Evolutionary conservation across 2,329 filamentous ascomycete species (phyloP).

Genomic region (Trichoderma koningiopsis): DNA sequence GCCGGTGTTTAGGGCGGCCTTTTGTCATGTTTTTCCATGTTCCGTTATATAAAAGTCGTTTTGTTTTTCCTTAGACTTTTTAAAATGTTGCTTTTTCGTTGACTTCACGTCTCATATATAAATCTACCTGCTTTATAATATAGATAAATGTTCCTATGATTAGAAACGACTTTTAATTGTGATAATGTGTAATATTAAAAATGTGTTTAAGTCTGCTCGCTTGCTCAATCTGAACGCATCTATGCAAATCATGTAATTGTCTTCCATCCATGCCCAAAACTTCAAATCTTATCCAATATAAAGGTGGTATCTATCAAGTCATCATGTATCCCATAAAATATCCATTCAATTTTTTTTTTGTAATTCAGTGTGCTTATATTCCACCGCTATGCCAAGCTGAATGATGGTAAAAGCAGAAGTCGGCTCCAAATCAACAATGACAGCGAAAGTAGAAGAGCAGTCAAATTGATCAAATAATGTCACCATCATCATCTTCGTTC

Average conservation of each 20-base stretch:
- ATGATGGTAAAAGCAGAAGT: neutral
- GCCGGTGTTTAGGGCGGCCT: conserved; percentile 33
- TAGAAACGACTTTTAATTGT: neutral
- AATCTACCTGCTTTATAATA: neutral
- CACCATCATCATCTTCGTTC: neutral
- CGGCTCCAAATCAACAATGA: neutral
- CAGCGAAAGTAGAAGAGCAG: neutral
- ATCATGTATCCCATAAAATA: neutral
- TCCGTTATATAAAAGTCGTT: conserved; percentile 2
- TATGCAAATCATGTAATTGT: neutral
- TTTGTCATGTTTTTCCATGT: neutral
- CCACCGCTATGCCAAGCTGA: neutral
- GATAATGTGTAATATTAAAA: neutral
- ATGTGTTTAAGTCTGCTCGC: neutral
- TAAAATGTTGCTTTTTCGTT: neutral
- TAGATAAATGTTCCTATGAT: neutral
- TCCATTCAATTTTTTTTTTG: neutral
- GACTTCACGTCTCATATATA: neutral
- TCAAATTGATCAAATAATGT: neutral
- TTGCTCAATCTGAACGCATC: neutral
- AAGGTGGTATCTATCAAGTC: neutral
- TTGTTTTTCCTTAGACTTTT: neutral
- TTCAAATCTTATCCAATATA: neutral
- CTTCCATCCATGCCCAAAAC: neutral
- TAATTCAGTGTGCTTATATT: neutral